A percentile compares a stretch with the other conserved stretches of the same genome.
Evolutionary conservation across 129 eudicot genomes (phyloP).

Genomic region (Chrysanthemum makinoi): DNA sequence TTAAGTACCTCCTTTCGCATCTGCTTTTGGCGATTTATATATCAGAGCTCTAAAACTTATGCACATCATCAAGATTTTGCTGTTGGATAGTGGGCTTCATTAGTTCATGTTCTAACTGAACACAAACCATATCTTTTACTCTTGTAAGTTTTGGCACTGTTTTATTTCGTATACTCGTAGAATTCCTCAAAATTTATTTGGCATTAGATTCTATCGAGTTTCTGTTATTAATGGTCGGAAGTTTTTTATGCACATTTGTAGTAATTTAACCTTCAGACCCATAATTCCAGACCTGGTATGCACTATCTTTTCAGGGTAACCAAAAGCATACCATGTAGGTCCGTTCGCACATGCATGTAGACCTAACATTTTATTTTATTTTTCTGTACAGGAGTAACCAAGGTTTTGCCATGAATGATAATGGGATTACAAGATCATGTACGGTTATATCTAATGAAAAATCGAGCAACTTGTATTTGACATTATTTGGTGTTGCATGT

Average conservation of each 20-base stretch:
- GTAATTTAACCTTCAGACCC: constrained; percentile 1
- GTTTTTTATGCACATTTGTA: not conserved
- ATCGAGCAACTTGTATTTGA: constrained; percentile 45
- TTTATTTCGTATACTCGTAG: too few relatives aligned
- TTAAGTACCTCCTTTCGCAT: constrained; percentile 43
- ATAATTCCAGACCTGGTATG: not conserved
- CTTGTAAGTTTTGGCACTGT: constrained; percentile 28
- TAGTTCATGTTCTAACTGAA: constrained; percentile 9
- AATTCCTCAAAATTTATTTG: constrained; percentile 1
- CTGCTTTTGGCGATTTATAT: constrained; percentile 31
- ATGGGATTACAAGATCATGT: constrained; percentile 40
- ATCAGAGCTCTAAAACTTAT: constrained; percentile 17
- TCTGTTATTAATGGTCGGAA: not conserved
- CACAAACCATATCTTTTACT: constrained; percentile 13
- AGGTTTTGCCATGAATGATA: constrained; percentile 53
- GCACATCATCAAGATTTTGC: constrained; percentile 34
- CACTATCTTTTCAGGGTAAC: not conserved
- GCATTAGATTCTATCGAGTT: constrained; percentile 2
- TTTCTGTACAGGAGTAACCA: constrained; percentile 19
- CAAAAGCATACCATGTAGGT: not conserved
- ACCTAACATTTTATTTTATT: constrained; percentile 10
- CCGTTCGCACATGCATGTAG: constrained; percentile 2
- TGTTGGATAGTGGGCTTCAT: constrained; percentile 13
- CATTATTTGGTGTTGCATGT: constrained; percentile 61
- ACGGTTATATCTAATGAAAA: constrained; percentile 31